Evolutionary conservation across 768 basidiomycete genomes (phyloP).

Genomic region (Collybia sordida): DNA sequence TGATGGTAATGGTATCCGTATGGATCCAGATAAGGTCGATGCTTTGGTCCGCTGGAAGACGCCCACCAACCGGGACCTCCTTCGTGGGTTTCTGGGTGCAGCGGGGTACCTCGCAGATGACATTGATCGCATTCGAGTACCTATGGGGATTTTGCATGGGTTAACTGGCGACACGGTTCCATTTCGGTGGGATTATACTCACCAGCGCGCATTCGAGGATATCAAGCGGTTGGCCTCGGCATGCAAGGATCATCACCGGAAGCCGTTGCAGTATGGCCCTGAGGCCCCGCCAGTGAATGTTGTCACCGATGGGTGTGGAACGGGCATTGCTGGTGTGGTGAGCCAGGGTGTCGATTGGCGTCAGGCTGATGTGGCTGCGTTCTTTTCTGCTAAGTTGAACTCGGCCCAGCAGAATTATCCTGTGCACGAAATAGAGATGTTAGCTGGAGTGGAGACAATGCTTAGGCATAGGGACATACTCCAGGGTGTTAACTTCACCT

Average conservation of each 20-base stretch:
- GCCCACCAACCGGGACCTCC: conserved; percentile 22
- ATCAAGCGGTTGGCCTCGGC: conserved; percentile 24
- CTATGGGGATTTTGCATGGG: conserved; percentile 24
- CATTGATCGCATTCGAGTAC: conserved; percentile 21
- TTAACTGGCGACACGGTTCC: conserved; percentile 16
- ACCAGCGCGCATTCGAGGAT: conserved; percentile 31
- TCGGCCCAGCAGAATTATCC: conserved; percentile 35
- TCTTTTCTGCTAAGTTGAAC: conserved; percentile 33
- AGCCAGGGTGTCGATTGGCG: conserved; percentile 27
- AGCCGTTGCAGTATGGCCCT: conserved; percentile 16
- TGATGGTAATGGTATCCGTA: conserved; percentile 28
- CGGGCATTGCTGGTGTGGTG: conserved; percentile 26
- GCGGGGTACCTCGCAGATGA: conserved; percentile 33
- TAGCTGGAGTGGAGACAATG: conserved; percentile 37
- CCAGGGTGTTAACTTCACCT: conserved; percentile 23
- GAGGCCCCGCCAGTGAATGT: conserved; percentile 22
- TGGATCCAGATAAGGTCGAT: conserved; percentile 43
- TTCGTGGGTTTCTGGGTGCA: conserved; percentile 32
- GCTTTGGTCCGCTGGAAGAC: conserved; percentile 24
- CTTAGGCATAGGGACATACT: conserved; percentile 26
- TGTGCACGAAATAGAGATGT: conserved; percentile 37
- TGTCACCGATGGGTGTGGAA: conserved; percentile 29
- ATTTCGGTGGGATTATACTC: conserved; percentile 21
- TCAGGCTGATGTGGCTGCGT: conserved; percentile 28
- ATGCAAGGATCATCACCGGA: conserved; percentile 15